Conservation (phyloP, 257 asterid genomes). For the Solanum ossicruentum region DNA sequence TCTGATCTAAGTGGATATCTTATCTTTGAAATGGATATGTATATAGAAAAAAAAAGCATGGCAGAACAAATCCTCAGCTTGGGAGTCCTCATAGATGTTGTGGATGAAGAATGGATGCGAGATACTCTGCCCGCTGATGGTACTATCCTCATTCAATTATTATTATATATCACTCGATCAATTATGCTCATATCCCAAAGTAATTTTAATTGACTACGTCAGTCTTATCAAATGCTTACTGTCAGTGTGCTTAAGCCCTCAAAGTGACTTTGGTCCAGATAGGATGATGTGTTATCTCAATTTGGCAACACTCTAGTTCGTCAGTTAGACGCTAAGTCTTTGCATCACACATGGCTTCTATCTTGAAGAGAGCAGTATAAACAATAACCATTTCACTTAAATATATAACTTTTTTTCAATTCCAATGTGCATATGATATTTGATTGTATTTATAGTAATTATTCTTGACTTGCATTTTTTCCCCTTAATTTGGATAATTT, state of each 20-base stretch:
- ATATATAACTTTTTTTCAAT: neutral
- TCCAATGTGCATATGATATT: neutral
- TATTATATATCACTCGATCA: neutral
- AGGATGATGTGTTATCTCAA: neutral
- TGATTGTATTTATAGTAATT: neutral
- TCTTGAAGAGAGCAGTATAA: neutral
- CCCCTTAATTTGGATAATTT: neutral
- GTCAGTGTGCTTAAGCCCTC: neutral
- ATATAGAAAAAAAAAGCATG: constrained; percentile 13
- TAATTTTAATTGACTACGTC: neutral
- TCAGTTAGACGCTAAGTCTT: neutral
- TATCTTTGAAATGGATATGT: neutral
- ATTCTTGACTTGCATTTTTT: neutral
- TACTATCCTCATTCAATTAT: constrained; percentile 1
- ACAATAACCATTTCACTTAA: neutral
- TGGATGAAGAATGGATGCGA: constrained; percentile 85
- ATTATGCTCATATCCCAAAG: neutral
- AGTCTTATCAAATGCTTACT: neutral
- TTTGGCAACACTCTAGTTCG: neutral
- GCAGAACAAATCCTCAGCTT: constrained; percentile 40
- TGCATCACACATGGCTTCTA: neutral
- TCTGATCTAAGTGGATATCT: neutral
- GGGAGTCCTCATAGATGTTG: constrained; percentile 56
- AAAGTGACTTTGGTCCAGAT: neutral
- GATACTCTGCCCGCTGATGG: constrained; percentile 74